Evolutionary conservation across 2,329 filamentous ascomycete genomes (phyloP).

Genomic region (Arthrobotrys pseudoclavata): DNA sequence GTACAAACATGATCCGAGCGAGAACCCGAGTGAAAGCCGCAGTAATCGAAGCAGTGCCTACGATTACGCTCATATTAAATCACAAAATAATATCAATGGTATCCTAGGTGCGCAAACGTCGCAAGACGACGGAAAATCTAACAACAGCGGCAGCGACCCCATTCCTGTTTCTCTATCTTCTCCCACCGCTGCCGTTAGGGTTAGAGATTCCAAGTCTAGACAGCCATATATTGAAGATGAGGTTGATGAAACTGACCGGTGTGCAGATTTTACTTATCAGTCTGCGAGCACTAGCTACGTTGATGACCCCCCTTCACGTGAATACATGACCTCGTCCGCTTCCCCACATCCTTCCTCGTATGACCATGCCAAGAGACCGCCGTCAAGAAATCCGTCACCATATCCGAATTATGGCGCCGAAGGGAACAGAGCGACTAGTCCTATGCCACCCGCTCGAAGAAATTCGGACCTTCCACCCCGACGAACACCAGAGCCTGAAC

Average conservation of each 20-base stretch:
- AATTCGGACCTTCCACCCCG: constrained; percentile 48
- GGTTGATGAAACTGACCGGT: constrained; percentile 59
- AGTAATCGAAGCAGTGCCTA: constrained; percentile 56
- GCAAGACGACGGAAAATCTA: constrained; percentile 14
- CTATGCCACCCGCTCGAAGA: constrained; percentile 50
- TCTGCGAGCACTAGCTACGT: constrained; percentile 57
- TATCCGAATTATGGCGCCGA: constrained; percentile 39
- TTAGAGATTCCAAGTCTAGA: constrained; percentile 56
- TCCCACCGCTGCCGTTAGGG: constrained; percentile 18
- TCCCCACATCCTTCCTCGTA: constrained; percentile 19
- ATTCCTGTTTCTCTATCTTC: constrained; percentile 11
- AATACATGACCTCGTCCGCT: constrained; percentile 47
- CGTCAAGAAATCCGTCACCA: constrained; percentile 34
- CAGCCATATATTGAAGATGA: constrained; percentile 60
- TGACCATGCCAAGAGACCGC: constrained; percentile 43
- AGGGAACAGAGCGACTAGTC: constrained; percentile 38
- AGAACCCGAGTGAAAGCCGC: constrained; percentile 55
- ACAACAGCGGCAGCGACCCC: neutral
- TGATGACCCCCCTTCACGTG: constrained; percentile 54
- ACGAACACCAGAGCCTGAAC: constrained; percentile 42
- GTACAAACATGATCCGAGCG: constrained; percentile 57
- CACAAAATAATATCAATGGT: constrained; percentile 50
- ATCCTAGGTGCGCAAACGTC: constrained; percentile 60
- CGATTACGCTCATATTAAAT: constrained; percentile 41
- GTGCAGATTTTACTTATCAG: constrained; percentile 57